A percentile compares a stretch with the other conserved stretches of the same genome.
phyloP scores from a whole-genome alignment of 1,284 basidiomycete species.

The Irpex sp. region DNA sequence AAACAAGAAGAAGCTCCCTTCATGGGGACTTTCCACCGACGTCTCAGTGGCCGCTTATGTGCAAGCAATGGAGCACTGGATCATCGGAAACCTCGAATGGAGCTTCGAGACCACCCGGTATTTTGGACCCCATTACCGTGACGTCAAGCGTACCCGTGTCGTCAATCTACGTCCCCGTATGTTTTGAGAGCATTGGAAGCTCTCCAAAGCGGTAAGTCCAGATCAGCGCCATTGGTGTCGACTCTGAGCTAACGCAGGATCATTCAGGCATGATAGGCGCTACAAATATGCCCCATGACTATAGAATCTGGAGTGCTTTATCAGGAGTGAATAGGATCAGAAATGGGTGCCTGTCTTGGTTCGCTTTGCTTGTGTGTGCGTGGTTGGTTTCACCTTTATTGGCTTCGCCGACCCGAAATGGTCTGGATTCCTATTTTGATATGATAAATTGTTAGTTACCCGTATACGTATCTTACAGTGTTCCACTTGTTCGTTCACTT shows the following conservation, averaged over 20 bases:
- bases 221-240: neutral
- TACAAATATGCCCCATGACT: neutral
- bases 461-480: no score
- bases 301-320: neutral
- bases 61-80: constrained; percentile 33
- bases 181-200: neutral
- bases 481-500: no score
- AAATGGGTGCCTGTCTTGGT: neutral
- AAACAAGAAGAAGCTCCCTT: constrained; percentile 26
- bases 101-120: constrained; percentile 38
- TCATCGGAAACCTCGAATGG: constrained; percentile 36
- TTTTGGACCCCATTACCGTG: constrained; percentile 25
- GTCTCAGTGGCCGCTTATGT: constrained; percentile 31
- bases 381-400: neutral
- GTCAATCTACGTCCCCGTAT: constrained; percentile 14
- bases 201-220: no score
- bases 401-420: neutral
- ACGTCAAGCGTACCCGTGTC: constrained; percentile 23
- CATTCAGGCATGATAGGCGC: neutral
- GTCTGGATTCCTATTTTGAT: neutral
- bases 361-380: neutral
- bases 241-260: neutral
- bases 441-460: neutral
- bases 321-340: neutral
- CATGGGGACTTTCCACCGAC: constrained; percentile 29